These are phyloP conservation scores for Gossypium ekmanianum DNA, from an alignment of 345 rosid genomes.

Conservation along the genomic window DNA sequence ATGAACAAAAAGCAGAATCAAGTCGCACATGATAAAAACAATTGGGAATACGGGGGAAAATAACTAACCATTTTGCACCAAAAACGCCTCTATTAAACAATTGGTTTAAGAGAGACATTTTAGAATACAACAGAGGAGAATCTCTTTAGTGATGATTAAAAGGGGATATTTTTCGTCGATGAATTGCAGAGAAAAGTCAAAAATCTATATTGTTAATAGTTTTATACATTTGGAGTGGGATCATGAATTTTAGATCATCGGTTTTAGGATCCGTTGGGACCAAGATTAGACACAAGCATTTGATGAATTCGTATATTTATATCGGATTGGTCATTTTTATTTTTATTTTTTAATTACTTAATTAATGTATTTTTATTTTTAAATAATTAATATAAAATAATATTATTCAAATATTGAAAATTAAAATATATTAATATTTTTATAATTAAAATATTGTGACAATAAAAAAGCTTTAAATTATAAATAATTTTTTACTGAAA, in stretches of 20 bases:
- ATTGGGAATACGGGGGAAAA: not conserved
- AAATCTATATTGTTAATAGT: not conserved
- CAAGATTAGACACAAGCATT: too few relatives aligned
- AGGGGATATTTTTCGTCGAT: not conserved
- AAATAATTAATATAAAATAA: too few relatives aligned
- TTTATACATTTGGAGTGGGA: not conserved
- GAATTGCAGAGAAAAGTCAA: not conserved
- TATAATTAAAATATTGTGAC: too few relatives aligned
- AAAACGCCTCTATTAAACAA: slow-evolving; percentile 92
- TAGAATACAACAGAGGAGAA: not conserved
- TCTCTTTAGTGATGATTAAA: not conserved
- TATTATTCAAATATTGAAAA: too few relatives aligned
- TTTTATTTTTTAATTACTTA: too few relatives aligned
- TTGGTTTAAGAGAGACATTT: slow-evolving; percentile 86
- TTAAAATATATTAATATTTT: too few relatives aligned
- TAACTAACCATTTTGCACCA: slow-evolving; percentile 65
- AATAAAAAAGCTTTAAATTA: too few relatives aligned
- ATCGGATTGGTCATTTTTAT: too few relatives aligned
- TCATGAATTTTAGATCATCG: not conserved
- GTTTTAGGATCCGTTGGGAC: too few relatives aligned
- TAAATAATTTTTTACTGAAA: too few relatives aligned
- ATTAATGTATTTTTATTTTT: too few relatives aligned
- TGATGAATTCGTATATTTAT: too few relatives aligned
- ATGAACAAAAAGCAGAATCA: not conserved
- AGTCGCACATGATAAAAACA: not conserved